Evolutionary conservation across 305 asterid species (phyloP), one percentile per base, ranked within the genome.

Genomic region (Plantago lanceolata): DNA sequence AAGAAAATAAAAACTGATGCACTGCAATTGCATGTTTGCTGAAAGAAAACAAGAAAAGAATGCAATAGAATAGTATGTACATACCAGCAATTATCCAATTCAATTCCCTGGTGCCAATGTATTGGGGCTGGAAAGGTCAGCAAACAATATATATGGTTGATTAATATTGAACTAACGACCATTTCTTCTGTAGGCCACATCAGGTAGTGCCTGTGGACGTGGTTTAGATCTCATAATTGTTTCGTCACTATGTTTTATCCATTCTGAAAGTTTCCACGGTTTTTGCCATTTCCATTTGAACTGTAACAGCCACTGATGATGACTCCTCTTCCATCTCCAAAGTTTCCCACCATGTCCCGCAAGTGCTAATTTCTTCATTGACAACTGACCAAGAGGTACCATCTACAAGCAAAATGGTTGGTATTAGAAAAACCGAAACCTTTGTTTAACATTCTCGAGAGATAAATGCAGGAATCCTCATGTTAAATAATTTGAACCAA

Each of bases 261-360:
- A 75, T 76, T 94, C 97, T 0, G 97, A 94, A 56, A 94, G 99
- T 71, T 80, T 94, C 99, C 99, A 94, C 5, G 99, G 99, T 70
- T 94, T 94, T 77, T 94, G 99, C 99, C 99, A 94, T 75, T 94
- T 94, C 99, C 97, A 94, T 72, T 94, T 94, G 82, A 94, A 94
- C 86, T 94, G 97, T 66, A 94, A 73, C 65, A 90, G 85, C 99
- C 99, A 94, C 69, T 90, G 97, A 69, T 94, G 97, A 68, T 94
- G 97, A 78, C 99, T 94, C 82, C 97, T 88, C 82, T 90, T 94
- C 99, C 99, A 94, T 82, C 97, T 86, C 99, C 99, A 94, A 9
- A 94, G 81, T 66, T 85, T 90, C 72, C 97, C 99, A 52, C 97
- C 97, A 20, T 86, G 87, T 68, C 99, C 95, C 13, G 77, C 96